Base-by-base conservation (phyloP, 2,329 filamentous ascomycete genomes). In the Harringtonia aguacate region DNA sequence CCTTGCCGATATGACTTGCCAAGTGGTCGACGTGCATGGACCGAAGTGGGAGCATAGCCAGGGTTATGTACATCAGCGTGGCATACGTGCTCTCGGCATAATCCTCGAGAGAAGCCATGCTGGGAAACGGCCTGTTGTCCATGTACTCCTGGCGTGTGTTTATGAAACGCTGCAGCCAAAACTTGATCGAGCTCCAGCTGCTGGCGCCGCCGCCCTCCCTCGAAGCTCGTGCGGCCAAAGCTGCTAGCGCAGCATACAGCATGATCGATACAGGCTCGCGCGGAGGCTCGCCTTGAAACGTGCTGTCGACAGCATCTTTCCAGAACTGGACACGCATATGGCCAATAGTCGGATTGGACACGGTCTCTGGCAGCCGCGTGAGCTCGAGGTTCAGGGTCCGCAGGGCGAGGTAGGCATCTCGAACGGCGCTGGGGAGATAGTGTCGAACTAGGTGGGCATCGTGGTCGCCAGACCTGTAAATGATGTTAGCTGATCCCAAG, bases 11-110 rank as follows among this genome's bases (percentile, higher is more conserved):
- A 61, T 98, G 92, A 44, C 86, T 94, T 9, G 90, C 90, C 17
- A 98, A 70, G 64, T 98, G 92, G 56, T 98, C 92, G 35, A 88
- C 79, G 21, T 89, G 83, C 55, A 95, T 73, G 1, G 86, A 94
- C 10, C 80, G 77, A 56, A 95, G 70, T 0, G 87, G 84, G 45
- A 95, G 65, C 8, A 83, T 73, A 17, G 86, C 86, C 31, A 97
- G 67, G 1, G 84, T 90, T 49, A 94, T 73, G 60, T 98, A 98
- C 63, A 94, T 78, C 36, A 97, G 70, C 0, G 87, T 94, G 17
- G 88, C 88, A 64, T 97, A 97, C 2, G 92, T 97, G 54, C 88
- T 88, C 63, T 98, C 92, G 1, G 86, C 86, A 57, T 97, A 95
- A 38, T 79, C 81, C 57, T 98, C 92, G 41, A 97, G 66, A 1